These are phyloP conservation scores for Prunus mume DNA, from an alignment of 306 rosid genomes.

Conservation along the genomic window DNA sequence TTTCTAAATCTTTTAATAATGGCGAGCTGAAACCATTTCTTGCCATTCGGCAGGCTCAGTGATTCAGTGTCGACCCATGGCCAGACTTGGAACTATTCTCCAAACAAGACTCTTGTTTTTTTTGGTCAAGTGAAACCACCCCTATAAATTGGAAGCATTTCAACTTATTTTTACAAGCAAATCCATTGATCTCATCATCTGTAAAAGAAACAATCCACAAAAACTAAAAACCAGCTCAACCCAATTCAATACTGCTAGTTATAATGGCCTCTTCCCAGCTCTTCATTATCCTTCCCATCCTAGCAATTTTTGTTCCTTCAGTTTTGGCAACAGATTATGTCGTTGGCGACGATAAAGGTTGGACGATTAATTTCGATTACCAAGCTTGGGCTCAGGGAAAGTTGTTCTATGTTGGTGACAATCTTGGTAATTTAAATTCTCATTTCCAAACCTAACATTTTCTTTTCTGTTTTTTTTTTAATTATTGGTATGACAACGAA, in stretches of 20 bases:
- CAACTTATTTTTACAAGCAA: background rate
- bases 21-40: background rate
- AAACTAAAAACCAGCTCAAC: no score
- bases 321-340: slow-evolving; percentile 27
- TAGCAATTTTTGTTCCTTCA: slow-evolving; percentile 26
- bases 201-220: background rate
- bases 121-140: background rate
- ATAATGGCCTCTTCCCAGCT: slow-evolving; percentile 31
- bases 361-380: slow-evolving; percentile 38
- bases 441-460: background rate
- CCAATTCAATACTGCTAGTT: no score
- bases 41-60: background rate
- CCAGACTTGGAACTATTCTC: background rate
- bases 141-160: slow-evolving; percentile 1
- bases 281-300: slow-evolving; percentile 18
- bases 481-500: no score
- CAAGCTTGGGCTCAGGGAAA: slow-evolving; percentile 44
- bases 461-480: no score
- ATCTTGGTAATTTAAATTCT: slow-evolving; percentile 29
- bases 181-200: background rate
- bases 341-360: slow-evolving; percentile 44
- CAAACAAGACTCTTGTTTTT: no score
- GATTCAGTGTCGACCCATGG: background rate
- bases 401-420: slow-evolving; percentile 43
- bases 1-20: no score